Evolutionary conservation across 2,329 filamentous ascomycete genomes (phyloP), one percentile per base, ranked within the genome.

Genomic region (Metarhizium anisopliae): DNA sequence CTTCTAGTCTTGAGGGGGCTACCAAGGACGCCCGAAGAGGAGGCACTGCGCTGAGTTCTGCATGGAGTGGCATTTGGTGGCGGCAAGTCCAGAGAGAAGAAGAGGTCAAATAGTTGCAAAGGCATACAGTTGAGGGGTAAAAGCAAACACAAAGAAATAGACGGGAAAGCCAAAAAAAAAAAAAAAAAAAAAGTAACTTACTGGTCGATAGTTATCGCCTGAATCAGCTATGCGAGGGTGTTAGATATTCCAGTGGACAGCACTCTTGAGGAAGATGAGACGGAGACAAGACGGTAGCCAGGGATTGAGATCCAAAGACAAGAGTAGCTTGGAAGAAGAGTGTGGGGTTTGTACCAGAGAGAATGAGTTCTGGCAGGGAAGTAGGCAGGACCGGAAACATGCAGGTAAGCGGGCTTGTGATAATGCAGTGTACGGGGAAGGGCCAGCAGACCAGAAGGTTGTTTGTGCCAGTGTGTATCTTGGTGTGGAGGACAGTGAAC

Each of bases 201-300:
- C 81, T 66, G 80, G 79, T 70, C 81, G 79, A 70, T 83, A 84
- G 61, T 73, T 83, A 66, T 84, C 80, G 71, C 78, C 78, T 64
- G 78, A 77, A 66, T 83, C 81, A 69, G 81, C 81, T 83, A 70
- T 65, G 71, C 61, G 69, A 60, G 60, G 60, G 64, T 53, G 74
- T 76, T 73, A 79, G 73, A 75, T 68, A 60, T 58, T 58, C 56
- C 58, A 62, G 61, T 62, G 62, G 47, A 20, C 38, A 30, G 11
- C 36, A 6, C 47, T 49, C 49, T 40, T 47, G 30, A 25, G 11
- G 30, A 45, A 32, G 50, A 50, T 38, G 55, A 36, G 49, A 35
- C 38, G 43, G 50, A 53, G 45, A 53, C 29, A 30, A 55, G 30
- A 55, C 20, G 47, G 56, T 20, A 40, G 42, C 25, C 38, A 51